Percentiles rank a stretch among this genome's conserved stretches.
Conservation (phyloP, 2,329 filamentous ascomycete species). For the Hypoxylon sp. region DNA sequence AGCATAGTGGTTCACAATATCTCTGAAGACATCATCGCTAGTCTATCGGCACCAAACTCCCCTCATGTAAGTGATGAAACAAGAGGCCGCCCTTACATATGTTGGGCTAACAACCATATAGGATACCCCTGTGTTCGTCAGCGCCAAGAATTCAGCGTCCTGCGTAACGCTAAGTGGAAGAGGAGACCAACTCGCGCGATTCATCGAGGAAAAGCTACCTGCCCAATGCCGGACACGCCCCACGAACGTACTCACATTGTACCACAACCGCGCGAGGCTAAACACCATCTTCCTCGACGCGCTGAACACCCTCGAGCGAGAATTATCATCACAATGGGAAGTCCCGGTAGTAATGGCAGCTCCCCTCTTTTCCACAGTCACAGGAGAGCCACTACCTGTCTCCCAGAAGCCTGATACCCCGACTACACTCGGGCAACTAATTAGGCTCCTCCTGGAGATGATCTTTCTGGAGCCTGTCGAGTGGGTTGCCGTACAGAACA, state of each 20-base stretch:
- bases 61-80: conserved; percentile 2
- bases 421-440: conserved; percentile 7
- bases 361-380: conserved; percentile 3
- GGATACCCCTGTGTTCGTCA: conserved; percentile 16
- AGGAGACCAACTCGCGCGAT: conserved; percentile 19
- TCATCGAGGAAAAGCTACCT: conserved; percentile 24
- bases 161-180: conserved; percentile 30
- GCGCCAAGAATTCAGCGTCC: conserved; percentile 16
- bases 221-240: conserved; percentile 25
- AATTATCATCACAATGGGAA: conserved; percentile 8
- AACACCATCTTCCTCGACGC: conserved; percentile 15
- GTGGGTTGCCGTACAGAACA: conserved; percentile 29
- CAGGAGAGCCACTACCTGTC: conserved; percentile 2
- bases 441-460: conserved; percentile 24
- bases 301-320: conserved; percentile 6
- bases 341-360: neutral
- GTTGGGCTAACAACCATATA: neutral
- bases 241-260: conserved; percentile 27
- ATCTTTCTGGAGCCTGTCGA: conserved; percentile 30
- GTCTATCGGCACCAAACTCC: neutral
- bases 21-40: conserved; percentile 10
- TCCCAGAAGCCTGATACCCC: conserved; percentile 2
- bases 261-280: conserved; percentile 27
- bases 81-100: neutral
- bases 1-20: conserved; percentile 21